Evolutionary conservation across 2,329 filamentous ascomycete genomes (phyloP), one percentile per base, ranked within the genome.

Genomic region (Metarhizium robertsii): DNA sequence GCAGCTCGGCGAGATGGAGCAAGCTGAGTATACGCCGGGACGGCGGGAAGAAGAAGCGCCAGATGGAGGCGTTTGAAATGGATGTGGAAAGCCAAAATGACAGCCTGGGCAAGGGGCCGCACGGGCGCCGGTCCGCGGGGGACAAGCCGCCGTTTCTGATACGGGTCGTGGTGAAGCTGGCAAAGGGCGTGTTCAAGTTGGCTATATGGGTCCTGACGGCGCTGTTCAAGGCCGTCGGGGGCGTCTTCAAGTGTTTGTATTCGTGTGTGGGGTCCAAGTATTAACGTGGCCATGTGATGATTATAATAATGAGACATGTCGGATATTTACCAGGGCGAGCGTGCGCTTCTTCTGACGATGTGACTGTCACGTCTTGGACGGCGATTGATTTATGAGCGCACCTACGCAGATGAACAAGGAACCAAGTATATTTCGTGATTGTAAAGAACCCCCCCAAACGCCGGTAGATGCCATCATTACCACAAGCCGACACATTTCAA

Each of bases 21-120:
- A 66, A 63, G 43, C 64, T 67, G 53, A 66, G 67, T 50, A 64
- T 65, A 53, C 60, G 65, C 50, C 61, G 62, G 2, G 61, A 70
- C 34, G 61, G 67, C 38, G 65, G 65, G 48, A 66, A 63, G 62
- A 70, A 68, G 61, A 66, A 67, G 54, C 66, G 66, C 40, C 75
- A 73, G 60, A 74, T 80, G 64, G 79, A 84, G 60, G 76, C 79
- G 61, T 79, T 85, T 56, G 83, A 73, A 66, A 69, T 85, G 42
- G 83, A 86, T 60, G 66, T 86, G 5, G 83, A 85, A 68, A 86
- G 82, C 64, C 83, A 86, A 67, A 71, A 73, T 53, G 78, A 75
- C 59, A 77, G 72, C 59, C 57, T 68, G 29, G 64, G 64, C 40
- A 73, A 68, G 58, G 52, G 53, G n/a, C 66, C 71, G 45, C 63